phyloP scores from a whole-genome alignment of 2,329 filamentous ascomycete genomes.

The Sodiomyces alkalinus region DNA sequence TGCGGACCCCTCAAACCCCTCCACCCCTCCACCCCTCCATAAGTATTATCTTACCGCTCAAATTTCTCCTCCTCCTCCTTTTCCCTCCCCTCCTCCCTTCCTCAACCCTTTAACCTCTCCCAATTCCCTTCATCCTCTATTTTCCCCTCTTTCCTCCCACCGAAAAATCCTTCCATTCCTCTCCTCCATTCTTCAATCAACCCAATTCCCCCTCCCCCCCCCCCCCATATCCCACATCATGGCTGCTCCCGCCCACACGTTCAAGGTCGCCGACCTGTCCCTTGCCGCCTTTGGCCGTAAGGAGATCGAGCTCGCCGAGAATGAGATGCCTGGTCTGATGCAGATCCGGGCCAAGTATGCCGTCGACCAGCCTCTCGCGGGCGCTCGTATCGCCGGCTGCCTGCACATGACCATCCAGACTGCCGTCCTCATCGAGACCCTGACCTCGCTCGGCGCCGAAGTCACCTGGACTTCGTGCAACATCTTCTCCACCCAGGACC shows the following conservation, averaged over 20 bases:
- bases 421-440: conserved; percentile 96
- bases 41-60: conserved; percentile 1
- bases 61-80: conserved; percentile 2
- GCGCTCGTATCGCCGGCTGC: conserved; percentile 93
- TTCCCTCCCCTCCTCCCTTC: conserved; percentile 5
- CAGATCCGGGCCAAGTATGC: conserved; percentile 86
- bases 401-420: conserved; percentile 99
- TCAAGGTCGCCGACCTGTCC: conserved; percentile 97
- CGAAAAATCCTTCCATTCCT: conserved; percentile 1
- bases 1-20: too few species aligned
- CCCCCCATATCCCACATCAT: conserved; percentile 23
- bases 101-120: conserved; percentile 4
- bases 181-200: conserved; percentile 4
- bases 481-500: conserved; percentile 99
- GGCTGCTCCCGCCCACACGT: conserved; percentile 75
- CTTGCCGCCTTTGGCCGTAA: conserved; percentile 97
- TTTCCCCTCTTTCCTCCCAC: conserved; percentile 3
- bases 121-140: conserved; percentile 6
- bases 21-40: too few species aligned
- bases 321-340: conserved; percentile 97
- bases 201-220: conserved; percentile 6
- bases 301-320: conserved; percentile 96
- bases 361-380: conserved; percentile 80
- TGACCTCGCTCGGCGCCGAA: conserved; percentile 87
- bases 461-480: conserved; percentile 99